A percentile compares a stretch with the other conserved stretches of the same genome.
Conservation (phyloP, 2,329 filamentous ascomycete genomes). For the Lasiodiplodia theobromae region DNA sequence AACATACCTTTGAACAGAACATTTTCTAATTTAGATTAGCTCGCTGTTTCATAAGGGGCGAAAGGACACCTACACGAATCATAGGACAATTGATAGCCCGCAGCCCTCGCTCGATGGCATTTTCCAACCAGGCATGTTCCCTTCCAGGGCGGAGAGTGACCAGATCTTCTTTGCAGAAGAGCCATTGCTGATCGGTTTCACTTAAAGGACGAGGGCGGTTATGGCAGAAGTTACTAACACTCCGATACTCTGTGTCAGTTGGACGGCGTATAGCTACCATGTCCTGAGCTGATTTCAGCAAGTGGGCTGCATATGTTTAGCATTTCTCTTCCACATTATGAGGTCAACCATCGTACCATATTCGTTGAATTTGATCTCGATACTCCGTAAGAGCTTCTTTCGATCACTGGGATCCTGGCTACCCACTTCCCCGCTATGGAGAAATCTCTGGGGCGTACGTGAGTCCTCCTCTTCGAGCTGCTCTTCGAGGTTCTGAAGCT, state of each 20-base stretch:
- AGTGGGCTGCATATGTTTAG: not conserved
- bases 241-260: not conserved
- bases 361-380: not conserved
- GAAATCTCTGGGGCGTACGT: not conserved
- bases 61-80: not conserved
- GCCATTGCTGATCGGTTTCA: slow-evolving; percentile 37
- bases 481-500: slow-evolving; percentile 36
- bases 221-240: not conserved
- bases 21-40: not conserved
- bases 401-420: too few relatives aligned
- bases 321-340: not conserved
- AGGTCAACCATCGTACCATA: not conserved
- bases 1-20: not conserved
- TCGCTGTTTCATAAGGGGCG: too few relatives aligned
- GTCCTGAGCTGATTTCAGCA: not conserved
- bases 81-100: not conserved
- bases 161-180: slow-evolving; percentile 50
- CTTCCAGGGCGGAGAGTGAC: slow-evolving; percentile 48
- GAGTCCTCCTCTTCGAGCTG: not conserved
- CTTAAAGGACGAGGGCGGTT: too few relatives aligned
- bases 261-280: not conserved
- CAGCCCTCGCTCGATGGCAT: slow-evolving; percentile 39
- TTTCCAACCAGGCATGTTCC: slow-evolving; percentile 52
- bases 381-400: not conserved
- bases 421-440: not conserved